These are phyloP conservation scores for Malus hybrid DNA, from an alignment of 331 rosid genomes.

Conservation along the genomic window DNA sequence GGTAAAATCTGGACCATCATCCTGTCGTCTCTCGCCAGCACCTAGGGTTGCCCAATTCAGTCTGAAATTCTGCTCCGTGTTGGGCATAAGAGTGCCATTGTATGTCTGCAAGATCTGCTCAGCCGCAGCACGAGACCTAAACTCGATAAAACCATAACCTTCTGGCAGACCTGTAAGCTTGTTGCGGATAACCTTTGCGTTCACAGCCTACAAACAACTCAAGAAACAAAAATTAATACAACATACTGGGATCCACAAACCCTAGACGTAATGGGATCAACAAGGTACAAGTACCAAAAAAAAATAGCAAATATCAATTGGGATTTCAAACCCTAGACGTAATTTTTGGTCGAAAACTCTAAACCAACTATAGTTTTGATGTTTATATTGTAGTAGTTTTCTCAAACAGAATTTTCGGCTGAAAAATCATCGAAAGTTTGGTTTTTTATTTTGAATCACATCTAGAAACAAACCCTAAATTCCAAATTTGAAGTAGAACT, in stretches of 20 bases:
- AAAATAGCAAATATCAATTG: background rate
- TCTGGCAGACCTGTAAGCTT: conserved; percentile 45
- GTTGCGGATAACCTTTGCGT: conserved; percentile 53
- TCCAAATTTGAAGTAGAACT: background rate
- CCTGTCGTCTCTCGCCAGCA: conserved; percentile 68
- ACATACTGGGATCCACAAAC: background rate
- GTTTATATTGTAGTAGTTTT: background rate
- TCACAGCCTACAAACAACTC: conserved; percentile 17
- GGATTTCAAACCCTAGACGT: background rate
- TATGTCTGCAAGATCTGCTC: conserved; percentile 36
- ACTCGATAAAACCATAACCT: conserved; percentile 61
- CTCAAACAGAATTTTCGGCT: background rate
- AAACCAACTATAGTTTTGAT: background rate
- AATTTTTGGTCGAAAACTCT: background rate
- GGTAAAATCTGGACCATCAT: conserved; percentile 47
- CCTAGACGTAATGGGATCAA: too few species aligned
- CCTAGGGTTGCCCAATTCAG: conserved; percentile 61
- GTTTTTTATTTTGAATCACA: background rate
- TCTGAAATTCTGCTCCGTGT: conserved; percentile 42
- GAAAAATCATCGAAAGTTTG: background rate
- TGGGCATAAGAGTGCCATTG: conserved; percentile 55
- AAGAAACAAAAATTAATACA: background rate
- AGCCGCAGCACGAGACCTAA: conserved; percentile 34
- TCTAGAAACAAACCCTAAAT: background rate
- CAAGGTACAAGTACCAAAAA: background rate